Evolutionary conservation across 768 basidiomycete genomes (phyloP).

Genomic region (Phaeotremella skinneri): DNA sequence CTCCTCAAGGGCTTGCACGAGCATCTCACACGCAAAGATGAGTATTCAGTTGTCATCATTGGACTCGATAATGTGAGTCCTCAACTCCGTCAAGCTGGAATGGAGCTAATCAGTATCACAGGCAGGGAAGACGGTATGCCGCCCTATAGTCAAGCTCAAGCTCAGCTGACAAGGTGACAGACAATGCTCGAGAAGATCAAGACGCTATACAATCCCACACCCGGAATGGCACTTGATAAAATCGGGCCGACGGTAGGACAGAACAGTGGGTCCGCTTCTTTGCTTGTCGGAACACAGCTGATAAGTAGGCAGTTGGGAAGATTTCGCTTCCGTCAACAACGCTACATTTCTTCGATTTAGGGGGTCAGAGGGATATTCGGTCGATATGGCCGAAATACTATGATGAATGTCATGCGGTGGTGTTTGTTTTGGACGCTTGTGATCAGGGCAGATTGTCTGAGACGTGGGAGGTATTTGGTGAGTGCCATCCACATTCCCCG

Average conservation of each 20-base stretch:
- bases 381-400: slow-evolving; percentile 92
- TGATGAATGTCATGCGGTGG: slow-evolving; percentile 94
- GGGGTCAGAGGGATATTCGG: slow-evolving; percentile 89
- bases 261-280: slow-evolving; percentile 67
- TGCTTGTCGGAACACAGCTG: slow-evolving; percentile 1
- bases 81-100: slow-evolving; percentile 49
- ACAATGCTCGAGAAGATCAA: slow-evolving; percentile 91
- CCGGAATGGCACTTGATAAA: slow-evolving; percentile 84
- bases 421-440: slow-evolving; percentile 89
- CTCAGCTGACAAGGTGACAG: slow-evolving; percentile 52
- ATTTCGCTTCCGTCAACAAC: slow-evolving; percentile 90
- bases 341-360: slow-evolving; percentile 94
- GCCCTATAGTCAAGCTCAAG: background rate
- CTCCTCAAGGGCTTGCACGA: slow-evolving; percentile 87
- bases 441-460: slow-evolving; percentile 82
- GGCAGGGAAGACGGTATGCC: slow-evolving; percentile 46
- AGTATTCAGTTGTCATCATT: slow-evolving; percentile 92
- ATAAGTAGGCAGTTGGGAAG: slow-evolving; percentile 69
- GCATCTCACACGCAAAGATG: slow-evolving; percentile 74
- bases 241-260: slow-evolving; percentile 96
- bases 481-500: slow-evolving; percentile 41
- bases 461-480: slow-evolving; percentile 97
- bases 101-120: slow-evolving; percentile 13
- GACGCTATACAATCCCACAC: slow-evolving; percentile 80
- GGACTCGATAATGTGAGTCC: slow-evolving; percentile 56